Base-by-base conservation (phyloP, 148 eudicot genomes). In the Rhododendron griersonianum region DNA sequence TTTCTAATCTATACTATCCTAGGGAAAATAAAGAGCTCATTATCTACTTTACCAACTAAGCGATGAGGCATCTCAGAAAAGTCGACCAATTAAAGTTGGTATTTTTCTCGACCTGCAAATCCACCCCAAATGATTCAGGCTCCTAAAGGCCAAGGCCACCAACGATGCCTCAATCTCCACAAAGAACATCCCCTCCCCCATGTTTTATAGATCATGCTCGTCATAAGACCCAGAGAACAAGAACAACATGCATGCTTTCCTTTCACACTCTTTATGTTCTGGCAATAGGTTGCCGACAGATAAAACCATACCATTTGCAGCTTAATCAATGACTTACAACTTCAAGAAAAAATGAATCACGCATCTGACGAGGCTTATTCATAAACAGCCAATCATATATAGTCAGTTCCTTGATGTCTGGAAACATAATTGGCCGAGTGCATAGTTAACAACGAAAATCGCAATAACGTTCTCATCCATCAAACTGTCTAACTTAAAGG, bases 391-490 rank as follows among this genome's bases (percentile, higher is more conserved):
- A 81, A 81, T 33, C 45, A 55, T 30, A 37, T 55, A 37, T 33
- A n/a, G 67, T 11, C 79, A 16, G 69, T 81, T 81, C 45, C 69
- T 53, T 33, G 83, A 61, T 61, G 74, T 59, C 74, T 82, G 19
- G 45, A 61, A 37, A 59, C 84, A 33, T 35, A 81, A 57, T 81
- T 81, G 71, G 13, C 69, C 15, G 3, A 39, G 74, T 21, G 13
- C 51, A 80, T 33, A 13, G 35, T 35, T 33, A 30, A 51, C 4
- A 82, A 61, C 35, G 21, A n/a, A 10, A 61, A 47, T 21, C 28
- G 3, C 41, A 59, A 55, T 59, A 82, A 39, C 45, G 3, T 21
- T 33, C 63, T 33, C 71, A 57, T 9, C 25, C 41, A n/a, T 57
- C 71, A 63, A 51, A 81, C 14, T 1, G 47, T 57, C 37, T 1